Conservation (phyloP, 225 moss, liverwort and hornwort genomes). For the Rhytidiadelphus loreus region DNA sequence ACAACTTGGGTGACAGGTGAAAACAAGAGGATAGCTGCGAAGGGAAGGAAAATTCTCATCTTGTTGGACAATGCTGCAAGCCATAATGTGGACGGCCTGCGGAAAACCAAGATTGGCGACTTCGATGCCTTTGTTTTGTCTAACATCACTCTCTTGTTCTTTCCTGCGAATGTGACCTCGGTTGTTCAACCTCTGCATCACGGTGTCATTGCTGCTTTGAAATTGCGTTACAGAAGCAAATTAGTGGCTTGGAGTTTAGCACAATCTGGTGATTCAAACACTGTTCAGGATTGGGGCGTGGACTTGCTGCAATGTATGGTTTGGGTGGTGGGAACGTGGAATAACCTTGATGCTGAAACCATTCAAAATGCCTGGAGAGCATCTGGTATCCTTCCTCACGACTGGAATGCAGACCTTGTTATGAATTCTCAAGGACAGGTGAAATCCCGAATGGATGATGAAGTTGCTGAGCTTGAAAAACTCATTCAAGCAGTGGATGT, state of each 20-base stretch:
- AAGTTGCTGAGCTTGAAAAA: neutral
- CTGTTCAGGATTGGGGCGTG: neutral
- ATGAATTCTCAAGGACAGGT: neutral
- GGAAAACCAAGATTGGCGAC: neutral
- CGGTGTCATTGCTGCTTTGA: neutral
- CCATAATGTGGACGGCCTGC: neutral
- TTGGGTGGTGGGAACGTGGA: neutral
- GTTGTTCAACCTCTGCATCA: neutral
- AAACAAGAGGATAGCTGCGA: neutral
- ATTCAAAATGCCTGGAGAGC: neutral
- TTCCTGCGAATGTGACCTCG: neutral
- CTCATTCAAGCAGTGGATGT: neutral
- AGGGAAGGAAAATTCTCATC: neutral
- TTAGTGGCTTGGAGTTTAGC: neutral
- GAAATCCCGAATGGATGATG: neutral
- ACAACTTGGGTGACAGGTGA: neutral
- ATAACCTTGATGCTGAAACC: neutral
- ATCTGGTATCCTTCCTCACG: neutral
- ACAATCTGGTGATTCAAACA: neutral
- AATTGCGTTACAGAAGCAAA: neutral
- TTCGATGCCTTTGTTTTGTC: neutral
- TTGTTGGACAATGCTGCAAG: slow-evolving; percentile 5
- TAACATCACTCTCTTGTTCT: neutral
- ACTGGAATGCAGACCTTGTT: neutral
- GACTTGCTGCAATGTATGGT: neutral